Percentiles rank a stretch among this genome's conserved stretches.
Conservation (phyloP, 2,329 filamentous ascomycete species). For the Curvularia spicifera region DNA sequence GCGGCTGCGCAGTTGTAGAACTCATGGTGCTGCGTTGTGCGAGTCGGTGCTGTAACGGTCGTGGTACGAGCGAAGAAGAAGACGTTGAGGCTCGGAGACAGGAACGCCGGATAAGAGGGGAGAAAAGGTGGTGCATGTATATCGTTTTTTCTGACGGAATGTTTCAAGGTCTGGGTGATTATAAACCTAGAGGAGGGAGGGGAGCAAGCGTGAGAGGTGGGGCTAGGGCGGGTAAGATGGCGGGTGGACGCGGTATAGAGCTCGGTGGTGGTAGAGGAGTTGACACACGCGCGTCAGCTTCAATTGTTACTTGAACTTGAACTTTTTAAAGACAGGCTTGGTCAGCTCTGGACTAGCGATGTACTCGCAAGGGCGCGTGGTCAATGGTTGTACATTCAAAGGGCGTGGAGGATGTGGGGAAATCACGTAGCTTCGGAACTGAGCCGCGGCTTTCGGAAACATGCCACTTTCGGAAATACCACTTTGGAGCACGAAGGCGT, state of each 20-base stretch:
- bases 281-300: not conserved
- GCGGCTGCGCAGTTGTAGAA: constrained; percentile 23
- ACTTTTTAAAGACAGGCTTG: not conserved
- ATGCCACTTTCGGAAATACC: constrained; percentile 10
- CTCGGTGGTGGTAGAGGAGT: not conserved
- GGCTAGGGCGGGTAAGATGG: not conserved
- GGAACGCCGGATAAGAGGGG: not conserved
- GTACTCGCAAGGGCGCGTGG: constrained; percentile 9
- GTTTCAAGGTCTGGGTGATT: not conserved
- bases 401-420: constrained; percentile 10
- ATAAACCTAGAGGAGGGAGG: not conserved
- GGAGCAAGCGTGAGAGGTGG: not conserved
- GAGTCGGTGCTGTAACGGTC: not conserved
- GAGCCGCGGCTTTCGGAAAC: constrained; percentile 15
- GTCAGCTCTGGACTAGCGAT: not conserved
- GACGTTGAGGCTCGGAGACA: not conserved
- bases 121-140: not conserved
- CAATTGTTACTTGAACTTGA: not conserved
- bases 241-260: not conserved
- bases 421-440: constrained; percentile 18
- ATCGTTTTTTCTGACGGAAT: not conserved
- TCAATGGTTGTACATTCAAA: constrained; percentile 7
- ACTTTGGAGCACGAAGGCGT: constrained; percentile 6
- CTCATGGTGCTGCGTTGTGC: constrained; percentile 30
- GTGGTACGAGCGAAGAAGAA: not conserved